Base-by-base conservation (phyloP, 257 asterid species). In the Ligustrum vulgare region DNA sequence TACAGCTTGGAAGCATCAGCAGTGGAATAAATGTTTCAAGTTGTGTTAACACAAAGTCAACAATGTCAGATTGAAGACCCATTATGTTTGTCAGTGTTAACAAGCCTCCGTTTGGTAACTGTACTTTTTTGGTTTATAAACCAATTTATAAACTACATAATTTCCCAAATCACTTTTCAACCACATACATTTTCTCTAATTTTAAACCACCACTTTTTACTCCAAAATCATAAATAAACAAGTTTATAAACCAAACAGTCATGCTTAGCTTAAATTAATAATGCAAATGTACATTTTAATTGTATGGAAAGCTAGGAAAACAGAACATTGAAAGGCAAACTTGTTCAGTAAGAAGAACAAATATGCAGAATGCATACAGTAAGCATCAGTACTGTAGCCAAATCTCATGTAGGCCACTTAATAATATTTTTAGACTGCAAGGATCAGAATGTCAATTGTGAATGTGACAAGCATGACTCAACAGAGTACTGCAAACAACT, bases 11-110 rank as follows among this genome's bases (percentile, higher is more conserved):
- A 73, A 62, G 68, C 70, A 63, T 34, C 32, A 20, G 28, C 5
- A 66, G 68, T n/a, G 33, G 8, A 49, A 49, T 49, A 70, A 22
- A 43, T 9, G 35, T 43, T 70, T 75, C 69, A 49, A 70, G 67
- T 34, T 65, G 74, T 51, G 16, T 8, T 5, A 39, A 33, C 39
- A 56, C 20, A 41, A n/a, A 33, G 35, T 70, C 51, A 43, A 43
- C 65, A 45, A 31, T 2, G 41, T 36, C 41, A 36, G 41, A 36
- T 36, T 36, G 41, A 36, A 36, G 41, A 36, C 2, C 41, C 41
- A 36, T 36, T 36, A 6, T 36, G 8, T n/a, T n/a, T n/a, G n/a
- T n/a, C n/a, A n/a, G n/a, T n/a, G n/a, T n/a, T n/a, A n/a, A n/a
- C n/a, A n/a, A n/a, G n/a, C n/a, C n/a, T n/a, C n/a, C n/a, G n/a